Conservation (phyloP, 805 yeast species). For the Cyberlindnera bimundalis region DNA sequence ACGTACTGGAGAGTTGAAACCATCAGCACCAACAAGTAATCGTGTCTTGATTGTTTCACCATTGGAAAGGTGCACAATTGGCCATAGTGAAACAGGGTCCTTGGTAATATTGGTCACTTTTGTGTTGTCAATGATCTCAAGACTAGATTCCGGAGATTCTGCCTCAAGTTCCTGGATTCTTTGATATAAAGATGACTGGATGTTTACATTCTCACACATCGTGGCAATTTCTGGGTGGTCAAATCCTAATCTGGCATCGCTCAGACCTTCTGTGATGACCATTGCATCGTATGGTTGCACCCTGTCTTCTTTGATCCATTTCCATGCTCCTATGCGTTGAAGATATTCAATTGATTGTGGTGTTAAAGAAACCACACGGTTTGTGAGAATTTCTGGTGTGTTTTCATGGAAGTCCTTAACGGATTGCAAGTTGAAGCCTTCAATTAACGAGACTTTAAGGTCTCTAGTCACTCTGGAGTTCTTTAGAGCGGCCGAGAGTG, state of each 20-base stretch:
- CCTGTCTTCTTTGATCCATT: constrained; percentile 62
- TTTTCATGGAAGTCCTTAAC: constrained; percentile 40
- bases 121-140: constrained; percentile 57
- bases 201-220: constrained; percentile 85
- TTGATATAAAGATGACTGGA: constrained; percentile 69
- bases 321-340: constrained; percentile 73
- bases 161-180: constrained; percentile 43
- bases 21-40: constrained; percentile 92
- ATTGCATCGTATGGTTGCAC: constrained; percentile 77
- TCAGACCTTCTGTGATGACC: constrained; percentile 80
- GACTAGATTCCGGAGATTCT: constrained; percentile 22
- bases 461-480: constrained; percentile 57
- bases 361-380: constrained; percentile 82
- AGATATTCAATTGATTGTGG: constrained; percentile 72
- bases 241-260: constrained; percentile 67
- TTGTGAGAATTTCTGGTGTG: constrained; percentile 52
- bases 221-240: constrained; percentile 66
- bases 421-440: constrained; percentile 58
- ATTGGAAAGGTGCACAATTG: constrained; percentile 60
- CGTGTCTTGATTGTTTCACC: constrained; percentile 67
- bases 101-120: constrained; percentile 57
- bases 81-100: constrained; percentile 59
- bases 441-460: constrained; percentile 66
- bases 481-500: constrained; percentile 78
- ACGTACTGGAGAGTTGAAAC: constrained; percentile 90